phyloP scores from a whole-genome alignment of 2,329 filamentous ascomycete genomes.

The Lachnellula hyalina region DNA sequence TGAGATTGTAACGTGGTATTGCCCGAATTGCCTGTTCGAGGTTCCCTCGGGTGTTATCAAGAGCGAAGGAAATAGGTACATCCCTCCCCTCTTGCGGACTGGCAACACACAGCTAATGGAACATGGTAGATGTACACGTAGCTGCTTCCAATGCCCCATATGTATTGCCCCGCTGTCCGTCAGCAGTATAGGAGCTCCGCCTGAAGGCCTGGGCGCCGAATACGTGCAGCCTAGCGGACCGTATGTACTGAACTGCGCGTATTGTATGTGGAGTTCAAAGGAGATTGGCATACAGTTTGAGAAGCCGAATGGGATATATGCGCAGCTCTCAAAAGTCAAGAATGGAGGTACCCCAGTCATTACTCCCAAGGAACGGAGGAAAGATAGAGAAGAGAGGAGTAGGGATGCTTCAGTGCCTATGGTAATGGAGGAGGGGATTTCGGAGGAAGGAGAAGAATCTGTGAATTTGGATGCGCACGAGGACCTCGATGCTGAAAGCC shows the following conservation, averaged over 20 bases:
- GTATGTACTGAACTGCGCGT: constrained; percentile 78
- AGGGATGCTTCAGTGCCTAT: constrained; percentile 17
- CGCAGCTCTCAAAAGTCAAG: constrained; percentile 69
- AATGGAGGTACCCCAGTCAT: constrained; percentile 51
- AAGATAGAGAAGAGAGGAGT: constrained; percentile 24
- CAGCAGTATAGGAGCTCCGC: constrained; percentile 56
- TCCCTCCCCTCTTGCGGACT: background rate
- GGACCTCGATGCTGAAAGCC: constrained; percentile 56
- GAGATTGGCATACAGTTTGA: constrained; percentile 90
- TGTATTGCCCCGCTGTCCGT: constrained; percentile 78
- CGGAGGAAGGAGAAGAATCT: constrained; percentile 36
- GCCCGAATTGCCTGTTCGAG: constrained; percentile 92
- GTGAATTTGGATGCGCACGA: constrained; percentile 27
- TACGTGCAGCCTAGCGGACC: constrained; percentile 45
- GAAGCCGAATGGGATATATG: constrained; percentile 78
- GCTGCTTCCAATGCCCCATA: constrained; percentile 91
- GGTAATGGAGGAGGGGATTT: constrained; percentile 26
- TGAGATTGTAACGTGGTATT: constrained; percentile 93
- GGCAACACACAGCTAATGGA: constrained; percentile 2
- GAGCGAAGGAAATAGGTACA: constrained; percentile 84
- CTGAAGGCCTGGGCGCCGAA: constrained; percentile 30
- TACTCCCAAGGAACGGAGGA: constrained; percentile 39
- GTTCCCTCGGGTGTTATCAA: constrained; percentile 90
- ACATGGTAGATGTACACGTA: constrained; percentile 70
- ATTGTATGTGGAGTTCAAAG: constrained; percentile 87